A percentile compares a stretch with the other conserved stretches of the same genome.
Conservation (phyloP, 2,329 filamentous ascomycete species). For the Nothopassalora personata region DNA sequence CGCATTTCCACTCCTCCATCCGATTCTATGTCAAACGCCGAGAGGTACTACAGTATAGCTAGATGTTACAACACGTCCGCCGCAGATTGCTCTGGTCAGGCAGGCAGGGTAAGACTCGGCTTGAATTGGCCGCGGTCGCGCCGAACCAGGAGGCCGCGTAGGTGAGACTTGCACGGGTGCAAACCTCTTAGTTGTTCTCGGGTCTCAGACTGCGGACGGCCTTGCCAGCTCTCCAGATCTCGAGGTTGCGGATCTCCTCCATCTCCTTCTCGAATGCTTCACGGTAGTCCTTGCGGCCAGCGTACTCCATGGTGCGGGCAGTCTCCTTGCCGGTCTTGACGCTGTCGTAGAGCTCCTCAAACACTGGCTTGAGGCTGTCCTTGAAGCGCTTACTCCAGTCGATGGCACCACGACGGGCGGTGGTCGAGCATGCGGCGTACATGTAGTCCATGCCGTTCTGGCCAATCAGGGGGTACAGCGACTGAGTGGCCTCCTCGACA, state of each 20-base stretch:
- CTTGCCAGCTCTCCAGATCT: slow-evolving; percentile 99
- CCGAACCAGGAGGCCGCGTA: neutral
- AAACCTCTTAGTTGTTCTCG: slow-evolving; percentile 31
- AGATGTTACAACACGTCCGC: neutral
- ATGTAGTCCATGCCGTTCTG: slow-evolving; percentile 99
- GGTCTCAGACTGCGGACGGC: slow-evolving; percentile 62
- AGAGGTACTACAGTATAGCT: neutral
- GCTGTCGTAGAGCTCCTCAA: slow-evolving; percentile 93
- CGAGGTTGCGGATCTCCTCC: slow-evolving; percentile 93
- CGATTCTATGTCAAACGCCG: neutral
- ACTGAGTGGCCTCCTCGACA: slow-evolving; percentile 98
- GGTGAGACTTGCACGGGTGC: neutral
- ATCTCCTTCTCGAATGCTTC: slow-evolving; percentile 97
- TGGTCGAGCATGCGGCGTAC: slow-evolving; percentile 99
- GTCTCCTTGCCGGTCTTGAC: slow-evolving; percentile 92
- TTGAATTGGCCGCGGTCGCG: neutral
- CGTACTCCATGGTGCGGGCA: slow-evolving; percentile 93
- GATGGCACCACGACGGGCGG: slow-evolving; percentile 94
- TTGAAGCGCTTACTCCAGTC: slow-evolving; percentile 98
- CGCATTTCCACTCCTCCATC: neutral
- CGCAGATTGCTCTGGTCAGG: neutral
- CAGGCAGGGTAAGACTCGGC: neutral
- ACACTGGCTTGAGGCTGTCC: slow-evolving; percentile 96
- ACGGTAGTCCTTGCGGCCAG: slow-evolving; percentile 91
- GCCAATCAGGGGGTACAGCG: slow-evolving; percentile 94